phyloP scores from a whole-genome alignment of 768 basidiomycete species.

The Leccinum barrowsii region DNA sequence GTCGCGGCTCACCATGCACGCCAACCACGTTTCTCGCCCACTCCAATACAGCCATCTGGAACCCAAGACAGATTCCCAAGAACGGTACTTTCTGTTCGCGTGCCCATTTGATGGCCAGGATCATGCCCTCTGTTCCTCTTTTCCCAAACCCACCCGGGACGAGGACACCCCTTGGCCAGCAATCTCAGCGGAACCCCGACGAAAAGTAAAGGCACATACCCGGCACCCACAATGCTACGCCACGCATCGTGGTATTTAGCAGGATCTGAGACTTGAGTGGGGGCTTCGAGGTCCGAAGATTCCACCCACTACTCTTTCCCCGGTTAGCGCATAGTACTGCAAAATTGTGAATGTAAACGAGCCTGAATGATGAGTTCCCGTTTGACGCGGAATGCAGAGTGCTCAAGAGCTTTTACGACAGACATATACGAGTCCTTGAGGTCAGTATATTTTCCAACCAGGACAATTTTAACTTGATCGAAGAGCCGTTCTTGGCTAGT shows the following conservation, averaged over 20 bases:
- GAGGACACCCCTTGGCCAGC: conserved; percentile 73
- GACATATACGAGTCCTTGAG: conserved; percentile 99
- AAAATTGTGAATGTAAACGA: conserved; percentile 22
- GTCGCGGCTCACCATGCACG: conserved; percentile 49
- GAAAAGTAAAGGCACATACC: conserved; percentile 43
- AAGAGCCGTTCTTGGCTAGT: conserved; percentile 89
- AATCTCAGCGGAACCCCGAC: conserved; percentile 10
- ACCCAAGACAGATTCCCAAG: conserved; percentile 94
- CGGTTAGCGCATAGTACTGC: conserved; percentile 4
- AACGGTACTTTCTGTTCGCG: conserved; percentile 93
- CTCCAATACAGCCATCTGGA: conserved; percentile 95
- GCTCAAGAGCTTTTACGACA: conserved; percentile 93
- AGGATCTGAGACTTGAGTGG: conserved; percentile 74
- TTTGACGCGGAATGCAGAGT: conserved; percentile 90
- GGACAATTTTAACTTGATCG: conserved; percentile 82
- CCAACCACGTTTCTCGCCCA: conserved; percentile 86
- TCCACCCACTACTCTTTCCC: conserved; percentile 78
- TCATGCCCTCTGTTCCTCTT: conserved; percentile 96
- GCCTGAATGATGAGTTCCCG: conserved; percentile 81
- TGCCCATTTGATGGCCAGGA: conserved; percentile 96
- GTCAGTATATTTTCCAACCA: conserved; percentile 97
- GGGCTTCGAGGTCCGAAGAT: conserved; percentile 84
- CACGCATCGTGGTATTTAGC: conserved; percentile 94
- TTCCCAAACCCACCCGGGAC: conserved; percentile 95
- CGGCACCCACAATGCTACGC: conserved; percentile 85